These are phyloP conservation scores for thale cress (Arabidopsis thaliana) DNA, from an alignment of 345 rosid genomes.

Conservation along the genomic window DNA sequence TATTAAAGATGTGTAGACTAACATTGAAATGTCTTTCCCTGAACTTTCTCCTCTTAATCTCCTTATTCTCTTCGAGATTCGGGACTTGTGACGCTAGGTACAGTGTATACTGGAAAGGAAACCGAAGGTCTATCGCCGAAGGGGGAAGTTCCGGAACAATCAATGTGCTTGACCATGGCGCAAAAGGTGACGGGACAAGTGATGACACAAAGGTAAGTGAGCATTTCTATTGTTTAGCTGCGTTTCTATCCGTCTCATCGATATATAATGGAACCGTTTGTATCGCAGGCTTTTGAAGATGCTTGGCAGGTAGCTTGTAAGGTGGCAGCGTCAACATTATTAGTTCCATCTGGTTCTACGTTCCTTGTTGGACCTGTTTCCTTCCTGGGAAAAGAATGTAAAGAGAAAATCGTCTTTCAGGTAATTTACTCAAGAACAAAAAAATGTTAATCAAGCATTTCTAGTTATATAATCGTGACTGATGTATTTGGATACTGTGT, in stretches of 20 bases:
- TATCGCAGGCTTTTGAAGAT: conserved; percentile 72
- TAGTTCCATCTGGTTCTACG: conserved; percentile 72
- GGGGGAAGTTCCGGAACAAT: conserved; percentile 44
- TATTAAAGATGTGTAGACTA: conserved; percentile 47
- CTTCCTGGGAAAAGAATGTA: conserved; percentile 69
- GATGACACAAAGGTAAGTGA: conserved; percentile 79
- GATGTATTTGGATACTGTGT: conserved; percentile 31
- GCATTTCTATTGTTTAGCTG: conserved; percentile 11
- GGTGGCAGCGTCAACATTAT: conserved; percentile 58
- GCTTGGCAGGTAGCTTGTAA: conserved; percentile 81
- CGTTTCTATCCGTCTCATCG: neutral
- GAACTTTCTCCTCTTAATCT: conserved; percentile 40
- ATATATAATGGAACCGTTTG: conserved; percentile 19
- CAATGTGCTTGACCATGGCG: conserved; percentile 71
- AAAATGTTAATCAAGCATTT: neutral
- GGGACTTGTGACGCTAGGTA: conserved; percentile 58
- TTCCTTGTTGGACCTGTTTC: conserved; percentile 78
- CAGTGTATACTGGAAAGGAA: conserved; percentile 49
- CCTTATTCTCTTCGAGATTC: conserved; percentile 44
- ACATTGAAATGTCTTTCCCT: conserved; percentile 39
- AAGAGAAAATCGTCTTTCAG: conserved; percentile 68
- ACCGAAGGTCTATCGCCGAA: conserved; percentile 30
- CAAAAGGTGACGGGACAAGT: conserved; percentile 76
- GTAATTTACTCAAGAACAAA: conserved; percentile 41
- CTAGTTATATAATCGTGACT: neutral